Conservation (phyloP, 148 eudicot genomes). For the Chenopodium formosanum region DNA sequence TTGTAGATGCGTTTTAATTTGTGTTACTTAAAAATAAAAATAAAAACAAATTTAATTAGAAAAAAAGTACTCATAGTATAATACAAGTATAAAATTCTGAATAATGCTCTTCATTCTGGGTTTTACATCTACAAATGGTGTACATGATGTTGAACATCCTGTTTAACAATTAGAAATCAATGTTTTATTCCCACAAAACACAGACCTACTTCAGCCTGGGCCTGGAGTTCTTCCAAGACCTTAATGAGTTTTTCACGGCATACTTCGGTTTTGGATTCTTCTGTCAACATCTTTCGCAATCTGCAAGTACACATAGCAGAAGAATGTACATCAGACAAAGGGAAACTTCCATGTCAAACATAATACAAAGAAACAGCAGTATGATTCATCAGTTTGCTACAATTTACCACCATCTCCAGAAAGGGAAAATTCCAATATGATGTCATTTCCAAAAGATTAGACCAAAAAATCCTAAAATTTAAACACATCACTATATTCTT, state of each 20-base stretch:
- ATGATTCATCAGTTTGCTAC: not conserved
- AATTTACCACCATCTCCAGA: not conserved
- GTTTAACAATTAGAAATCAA: conserved; percentile 20
- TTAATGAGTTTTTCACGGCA: conserved; percentile 65
- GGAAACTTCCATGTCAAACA: not conserved
- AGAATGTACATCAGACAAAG: not conserved
- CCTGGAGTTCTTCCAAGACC: conserved; percentile 85
- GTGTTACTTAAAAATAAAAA: not conserved
- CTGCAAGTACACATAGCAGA: conserved; percentile 37
- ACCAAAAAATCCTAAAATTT: not conserved
- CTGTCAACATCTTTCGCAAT: conserved; percentile 64
- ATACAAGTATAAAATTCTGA: too few species aligned
- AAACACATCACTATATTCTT: not conserved
- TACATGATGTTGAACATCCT: not conserved
- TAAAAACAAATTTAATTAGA: too few species aligned
- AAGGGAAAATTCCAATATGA: not conserved
- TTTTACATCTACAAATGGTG: not conserved
- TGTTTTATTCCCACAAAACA: conserved; percentile 88
- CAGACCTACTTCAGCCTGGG: conserved; percentile 86
- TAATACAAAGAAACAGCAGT: not conserved
- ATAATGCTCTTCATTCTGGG: not conserved
- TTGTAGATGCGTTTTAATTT: not conserved
- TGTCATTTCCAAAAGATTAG: not conserved
- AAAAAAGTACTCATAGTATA: too few species aligned
- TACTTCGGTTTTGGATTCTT: conserved; percentile 40